Conservation (phyloP, 208 protist genomes). For the Phytomonas francai region DNA sequence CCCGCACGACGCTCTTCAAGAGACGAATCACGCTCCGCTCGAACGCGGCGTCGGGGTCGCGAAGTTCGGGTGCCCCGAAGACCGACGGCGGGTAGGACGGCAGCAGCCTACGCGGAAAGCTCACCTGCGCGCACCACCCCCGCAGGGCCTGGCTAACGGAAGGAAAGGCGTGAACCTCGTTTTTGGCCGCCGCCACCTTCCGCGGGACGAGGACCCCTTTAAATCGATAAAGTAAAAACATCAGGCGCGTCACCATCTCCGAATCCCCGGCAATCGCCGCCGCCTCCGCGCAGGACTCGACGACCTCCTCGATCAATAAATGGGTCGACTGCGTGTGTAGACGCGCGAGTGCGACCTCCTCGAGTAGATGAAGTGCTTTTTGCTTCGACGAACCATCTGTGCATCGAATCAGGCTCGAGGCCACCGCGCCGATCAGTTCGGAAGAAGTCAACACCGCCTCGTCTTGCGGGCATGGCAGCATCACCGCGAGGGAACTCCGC, state of each 20-base stretch:
- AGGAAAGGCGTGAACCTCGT: conserved; percentile 1
- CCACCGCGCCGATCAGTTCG: conserved; percentile 22
- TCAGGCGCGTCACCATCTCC: conserved; percentile 55
- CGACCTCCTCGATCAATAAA: conserved; percentile 37
- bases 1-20: conserved; percentile 46
- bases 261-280: conserved; percentile 42
- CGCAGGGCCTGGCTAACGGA: neutral
- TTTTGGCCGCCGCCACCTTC: conserved; percentile 17
- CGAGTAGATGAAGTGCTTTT: conserved; percentile 27
- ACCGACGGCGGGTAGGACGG: neutral
- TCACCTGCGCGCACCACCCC: neutral
- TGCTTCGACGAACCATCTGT: conserved; percentile 9
- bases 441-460: conserved; percentile 26
- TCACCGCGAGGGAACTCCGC: neutral
- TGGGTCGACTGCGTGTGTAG: conserved; percentile 8
- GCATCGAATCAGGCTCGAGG: conserved; percentile 29
- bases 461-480: conserved; percentile 8
- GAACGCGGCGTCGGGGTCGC: conserved; percentile 18
- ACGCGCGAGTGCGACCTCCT: conserved; percentile 26
- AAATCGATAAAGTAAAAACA: conserved; percentile 55
- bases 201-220: conserved; percentile 24
- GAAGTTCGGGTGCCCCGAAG: conserved; percentile 8
- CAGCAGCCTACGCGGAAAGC: conserved; percentile 4
- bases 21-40: conserved; percentile 36
- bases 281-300: conserved; percentile 47